A percentile compares a stretch with the other conserved stretches of the same genome.
Evolutionary conservation across 306 rosid species (phyloP).

Genomic region (Vigna unguiculata): DNA sequence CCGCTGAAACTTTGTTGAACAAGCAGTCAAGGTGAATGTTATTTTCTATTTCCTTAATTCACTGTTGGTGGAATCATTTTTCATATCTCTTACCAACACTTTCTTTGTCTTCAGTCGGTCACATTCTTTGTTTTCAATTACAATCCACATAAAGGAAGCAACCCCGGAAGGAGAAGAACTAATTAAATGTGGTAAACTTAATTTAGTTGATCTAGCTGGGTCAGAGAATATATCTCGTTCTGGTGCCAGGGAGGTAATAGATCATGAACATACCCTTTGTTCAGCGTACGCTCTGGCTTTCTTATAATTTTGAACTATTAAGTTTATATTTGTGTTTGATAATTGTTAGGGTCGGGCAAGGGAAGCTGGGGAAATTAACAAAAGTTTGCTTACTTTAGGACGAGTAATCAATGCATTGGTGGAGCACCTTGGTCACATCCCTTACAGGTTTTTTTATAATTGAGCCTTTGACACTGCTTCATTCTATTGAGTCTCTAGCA

Average conservation of each 20-base stretch:
- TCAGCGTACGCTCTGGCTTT: conserved; percentile 5
- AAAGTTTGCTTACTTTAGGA: conserved; percentile 96
- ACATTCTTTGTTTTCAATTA: conserved; percentile 92
- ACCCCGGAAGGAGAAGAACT: conserved; percentile 99
- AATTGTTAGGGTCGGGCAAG: conserved; percentile 88
- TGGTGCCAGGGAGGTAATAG: conserved; percentile 94
- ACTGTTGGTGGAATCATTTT: background rate
- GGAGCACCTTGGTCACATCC: conserved; percentile 97
- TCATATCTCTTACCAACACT: background rate
- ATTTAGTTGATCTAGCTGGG: conserved; percentile 96
- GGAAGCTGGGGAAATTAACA: conserved; percentile 98
- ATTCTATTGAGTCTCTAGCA: background rate
- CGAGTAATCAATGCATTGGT: conserved; percentile 93
- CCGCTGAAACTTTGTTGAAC: conserved; percentile 94
- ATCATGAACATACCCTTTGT: background rate
- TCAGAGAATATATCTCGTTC: conserved; percentile 99
- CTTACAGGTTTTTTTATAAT: conserved; percentile 86
- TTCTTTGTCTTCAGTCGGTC: conserved; percentile 76
- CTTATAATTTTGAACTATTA: background rate
- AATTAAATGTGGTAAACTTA: conserved; percentile 95
- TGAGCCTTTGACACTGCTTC: background rate
- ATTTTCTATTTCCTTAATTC: conserved; percentile 3
- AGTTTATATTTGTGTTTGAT: conserved; percentile 16
- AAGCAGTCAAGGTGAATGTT: conserved; percentile 85
- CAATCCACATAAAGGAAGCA: conserved; percentile 97